These are phyloP conservation scores for Mycosphaerella sp. DNA, from an alignment of 2,329 filamentous ascomycete species.

Conservation along the genomic window DNA sequence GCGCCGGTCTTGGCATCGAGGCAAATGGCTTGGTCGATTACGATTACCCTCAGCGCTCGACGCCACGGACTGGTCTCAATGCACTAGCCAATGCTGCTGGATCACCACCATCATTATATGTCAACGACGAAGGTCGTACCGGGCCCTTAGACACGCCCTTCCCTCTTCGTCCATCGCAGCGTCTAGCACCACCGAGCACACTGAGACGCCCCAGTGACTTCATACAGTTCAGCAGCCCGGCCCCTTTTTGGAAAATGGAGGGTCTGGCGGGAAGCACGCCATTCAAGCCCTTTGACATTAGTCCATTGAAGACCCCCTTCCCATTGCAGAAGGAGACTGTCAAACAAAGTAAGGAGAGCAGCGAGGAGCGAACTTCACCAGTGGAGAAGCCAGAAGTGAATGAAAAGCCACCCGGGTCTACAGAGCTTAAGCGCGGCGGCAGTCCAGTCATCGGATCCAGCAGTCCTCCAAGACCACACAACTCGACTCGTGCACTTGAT, in stretches of 20 bases:
- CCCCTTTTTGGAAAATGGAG: conserved; percentile 83
- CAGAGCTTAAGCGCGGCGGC: conserved; percentile 20
- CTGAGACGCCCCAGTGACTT: conserved; percentile 76
- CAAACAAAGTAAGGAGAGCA: conserved; percentile 21
- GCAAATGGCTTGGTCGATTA: conserved; percentile 26
- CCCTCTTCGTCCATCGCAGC: conserved; percentile 45
- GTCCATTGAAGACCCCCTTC: conserved; percentile 36
- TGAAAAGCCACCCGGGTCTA: conserved; percentile 15
- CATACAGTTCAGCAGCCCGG: conserved; percentile 78
- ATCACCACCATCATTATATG: conserved; percentile 35
- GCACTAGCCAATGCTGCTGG: conserved; percentile 35
- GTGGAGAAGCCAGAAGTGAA: conserved; percentile 17
- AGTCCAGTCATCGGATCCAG: conserved; percentile 33
- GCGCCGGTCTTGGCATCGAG: conserved; percentile 31
- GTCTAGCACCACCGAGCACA: conserved; percentile 71
- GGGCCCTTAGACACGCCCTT: conserved; percentile 36
- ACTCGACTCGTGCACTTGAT: conserved; percentile 22
- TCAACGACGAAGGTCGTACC: conserved; percentile 34
- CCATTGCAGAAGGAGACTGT: conserved; percentile 27
- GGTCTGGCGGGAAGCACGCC: conserved; percentile 70
- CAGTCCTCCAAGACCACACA: conserved; percentile 28
- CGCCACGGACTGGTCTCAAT: conserved; percentile 33
- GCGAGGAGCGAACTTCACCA: conserved; percentile 21
- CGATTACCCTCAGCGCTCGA: conserved; percentile 29
- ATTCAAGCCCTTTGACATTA: conserved; percentile 38